A percentile compares a stretch with the other conserved stretches of the same genome.
These are phyloP conservation scores for Aeminium ludgeri DNA, from an alignment of 495 filamentous ascomycete species.

Conservation along the genomic window DNA sequence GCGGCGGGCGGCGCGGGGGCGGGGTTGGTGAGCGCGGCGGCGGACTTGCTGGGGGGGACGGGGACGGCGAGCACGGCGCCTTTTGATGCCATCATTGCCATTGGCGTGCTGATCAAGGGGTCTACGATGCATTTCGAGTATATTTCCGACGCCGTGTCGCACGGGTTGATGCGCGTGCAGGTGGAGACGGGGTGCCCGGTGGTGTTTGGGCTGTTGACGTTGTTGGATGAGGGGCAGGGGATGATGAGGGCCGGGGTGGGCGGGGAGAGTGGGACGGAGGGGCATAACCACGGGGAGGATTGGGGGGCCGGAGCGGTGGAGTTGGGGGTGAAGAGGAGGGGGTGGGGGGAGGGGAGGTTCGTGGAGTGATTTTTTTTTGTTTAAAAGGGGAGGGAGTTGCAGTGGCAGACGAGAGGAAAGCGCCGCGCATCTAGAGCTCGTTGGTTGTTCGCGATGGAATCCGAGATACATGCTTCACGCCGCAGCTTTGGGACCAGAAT, in stretches of 20 bases:
- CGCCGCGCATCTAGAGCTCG: no score
- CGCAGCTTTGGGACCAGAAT: no score
- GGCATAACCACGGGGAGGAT: conserved; percentile 26
- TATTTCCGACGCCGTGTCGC: conserved; percentile 76
- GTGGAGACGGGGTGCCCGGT: conserved; percentile 76
- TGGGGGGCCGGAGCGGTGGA: conserved; percentile 50
- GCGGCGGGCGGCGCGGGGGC: not conserved
- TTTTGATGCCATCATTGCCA: conserved; percentile 87
- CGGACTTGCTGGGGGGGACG: conserved; percentile 32
- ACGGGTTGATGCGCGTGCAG: conserved; percentile 87
- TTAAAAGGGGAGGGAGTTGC: no score
- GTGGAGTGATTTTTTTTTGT: no score
- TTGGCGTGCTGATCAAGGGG: conserved; percentile 93
- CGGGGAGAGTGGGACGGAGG: conserved; percentile 29
- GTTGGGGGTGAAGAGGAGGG: conserved; percentile 51
- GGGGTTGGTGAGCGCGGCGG: conserved; percentile 7
- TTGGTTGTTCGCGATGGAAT: no score
- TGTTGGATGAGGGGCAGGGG: conserved; percentile 76
- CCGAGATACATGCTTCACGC: no score
- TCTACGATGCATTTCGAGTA: conserved; percentile 99
- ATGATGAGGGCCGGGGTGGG: conserved; percentile 63
- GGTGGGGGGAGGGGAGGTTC: conserved; percentile 49
- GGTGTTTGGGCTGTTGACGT: conserved; percentile 82
- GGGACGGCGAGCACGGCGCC: conserved; percentile 69
- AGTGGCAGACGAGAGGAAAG: no score